Evolutionary conservation across 371 early-diverging fungal genomes (phyloP).

Genomic region (Rhizopus delemar): DNA sequence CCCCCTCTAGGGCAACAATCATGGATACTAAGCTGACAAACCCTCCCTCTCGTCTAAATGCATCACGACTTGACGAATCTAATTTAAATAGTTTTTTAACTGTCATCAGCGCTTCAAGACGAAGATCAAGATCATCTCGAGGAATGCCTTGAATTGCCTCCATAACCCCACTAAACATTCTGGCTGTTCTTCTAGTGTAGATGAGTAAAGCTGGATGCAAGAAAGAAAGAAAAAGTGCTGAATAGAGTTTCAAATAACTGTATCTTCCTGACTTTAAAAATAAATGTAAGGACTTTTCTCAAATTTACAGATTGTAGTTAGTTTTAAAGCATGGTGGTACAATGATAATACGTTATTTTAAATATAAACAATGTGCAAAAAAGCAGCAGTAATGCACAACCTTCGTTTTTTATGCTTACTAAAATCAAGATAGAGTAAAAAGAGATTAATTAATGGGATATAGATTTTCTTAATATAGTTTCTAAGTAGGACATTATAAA

Average conservation of each 20-base stretch:
- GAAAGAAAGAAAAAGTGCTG: neutral
- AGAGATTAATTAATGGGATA: too few species aligned
- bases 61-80: constrained; percentile 48
- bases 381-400: neutral
- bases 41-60: constrained; percentile 65
- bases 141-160: constrained; percentile 63
- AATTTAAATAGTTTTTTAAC: constrained; percentile 54
- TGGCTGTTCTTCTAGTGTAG: neutral
- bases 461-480: too few species aligned
- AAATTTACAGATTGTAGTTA: neutral
- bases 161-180: constrained; percentile 55
- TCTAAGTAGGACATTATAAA: too few species aligned
- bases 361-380: neutral
- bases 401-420: too few species aligned
- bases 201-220: constrained; percentile 1
- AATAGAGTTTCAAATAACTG: neutral
- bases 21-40: constrained; percentile 67
- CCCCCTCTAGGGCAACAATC: constrained; percentile 62
- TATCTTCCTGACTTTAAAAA: constrained; percentile 7
- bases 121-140: constrained; percentile 58
- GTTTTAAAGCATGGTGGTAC: neutral
- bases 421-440: too few species aligned
- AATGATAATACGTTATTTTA: too few species aligned
- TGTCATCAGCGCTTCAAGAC: constrained; percentile 56
- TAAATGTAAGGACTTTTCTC: constrained; percentile 1